phyloP scores from a whole-genome alignment of 352 stramenopile species.

The Globisporangium heterothallicum region DNA sequence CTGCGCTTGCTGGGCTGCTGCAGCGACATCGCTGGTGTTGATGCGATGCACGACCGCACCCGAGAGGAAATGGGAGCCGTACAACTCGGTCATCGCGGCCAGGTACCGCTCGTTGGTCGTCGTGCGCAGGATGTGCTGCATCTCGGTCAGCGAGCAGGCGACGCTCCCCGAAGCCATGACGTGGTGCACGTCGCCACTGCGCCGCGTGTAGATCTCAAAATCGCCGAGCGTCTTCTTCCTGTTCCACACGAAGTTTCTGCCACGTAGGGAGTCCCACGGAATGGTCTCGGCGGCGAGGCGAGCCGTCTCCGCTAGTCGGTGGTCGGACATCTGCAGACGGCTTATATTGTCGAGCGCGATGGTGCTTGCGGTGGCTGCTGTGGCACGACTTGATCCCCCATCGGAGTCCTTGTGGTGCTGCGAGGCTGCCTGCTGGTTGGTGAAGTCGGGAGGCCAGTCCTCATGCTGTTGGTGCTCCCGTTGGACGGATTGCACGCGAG shows the following conservation, averaged over 20 bases:
- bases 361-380: too few relatives aligned
- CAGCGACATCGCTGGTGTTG: constrained; percentile 10
- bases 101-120: constrained; percentile 29
- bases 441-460: too few relatives aligned
- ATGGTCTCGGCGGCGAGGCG: background rate
- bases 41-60: constrained; percentile 36
- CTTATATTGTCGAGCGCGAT: background rate
- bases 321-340: background rate
- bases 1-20: background rate
- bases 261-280: background rate
- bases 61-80: constrained; percentile 43
- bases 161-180: constrained; percentile 30
- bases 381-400: too few relatives aligned
- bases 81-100: constrained; percentile 35
- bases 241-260: background rate
- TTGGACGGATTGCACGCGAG: too few relatives aligned
- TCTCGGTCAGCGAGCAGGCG: constrained; percentile 34
- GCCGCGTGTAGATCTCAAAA: constrained; percentile 23
- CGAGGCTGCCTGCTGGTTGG: too few relatives aligned
- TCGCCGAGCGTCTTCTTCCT: constrained; percentile 6
- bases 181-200: constrained; percentile 17
- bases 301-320: background rate
- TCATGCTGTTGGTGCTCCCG: too few relatives aligned
- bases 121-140: constrained; percentile 24
- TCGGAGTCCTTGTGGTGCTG: too few relatives aligned